Evolutionary conservation across 257 asterid genomes (phyloP).

Genomic region (Lavandula angustifolia): DNA sequence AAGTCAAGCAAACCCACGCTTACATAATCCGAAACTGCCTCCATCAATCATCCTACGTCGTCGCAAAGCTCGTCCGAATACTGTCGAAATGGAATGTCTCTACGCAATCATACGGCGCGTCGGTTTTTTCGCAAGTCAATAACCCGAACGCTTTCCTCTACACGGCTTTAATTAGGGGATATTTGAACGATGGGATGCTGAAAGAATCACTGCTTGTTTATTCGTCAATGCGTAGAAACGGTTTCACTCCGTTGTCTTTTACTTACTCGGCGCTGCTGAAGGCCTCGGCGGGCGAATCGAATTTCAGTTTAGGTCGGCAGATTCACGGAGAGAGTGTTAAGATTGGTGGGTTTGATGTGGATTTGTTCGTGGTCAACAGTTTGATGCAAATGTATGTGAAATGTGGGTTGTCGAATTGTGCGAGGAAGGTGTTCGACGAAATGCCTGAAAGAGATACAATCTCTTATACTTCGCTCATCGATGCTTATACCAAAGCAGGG

Average conservation of each 20-base stretch:
- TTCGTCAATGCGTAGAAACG: slow-evolving; percentile 55
- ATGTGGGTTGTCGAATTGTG: slow-evolving; percentile 58
- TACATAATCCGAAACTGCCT: slow-evolving; percentile 59
- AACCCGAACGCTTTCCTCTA: slow-evolving; percentile 70
- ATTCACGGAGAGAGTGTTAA: slow-evolving; percentile 68
- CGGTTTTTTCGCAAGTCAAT: slow-evolving; percentile 54
- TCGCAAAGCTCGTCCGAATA: slow-evolving; percentile 66
- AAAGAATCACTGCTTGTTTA: slow-evolving; percentile 53
- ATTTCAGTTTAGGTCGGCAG: slow-evolving; percentile 53
- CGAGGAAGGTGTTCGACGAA: slow-evolving; percentile 76
- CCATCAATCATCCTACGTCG: slow-evolving; percentile 68
- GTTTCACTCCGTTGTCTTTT: slow-evolving; percentile 64
- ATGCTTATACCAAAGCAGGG: slow-evolving; percentile 61
- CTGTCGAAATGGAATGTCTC: slow-evolving; percentile 54
- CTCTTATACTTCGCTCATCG: slow-evolving; percentile 69
- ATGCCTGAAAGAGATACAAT: slow-evolving; percentile 67
- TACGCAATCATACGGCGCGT: slow-evolving; percentile 49
- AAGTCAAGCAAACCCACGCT: slow-evolving; percentile 74
- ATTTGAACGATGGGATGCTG: slow-evolving; percentile 43
- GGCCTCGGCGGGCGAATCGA: slow-evolving; percentile 41
- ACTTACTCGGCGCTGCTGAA: slow-evolving; percentile 69
- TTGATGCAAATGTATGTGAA: slow-evolving; percentile 69
- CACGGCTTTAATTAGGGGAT: slow-evolving; percentile 77
- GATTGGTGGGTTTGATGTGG: slow-evolving; percentile 65
- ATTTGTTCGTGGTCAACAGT: slow-evolving; percentile 57